Evolutionary conservation across 225 moss, liverwort and hornwort genomes (phyloP).

Genomic region (Antitrichia curtipendula): DNA sequence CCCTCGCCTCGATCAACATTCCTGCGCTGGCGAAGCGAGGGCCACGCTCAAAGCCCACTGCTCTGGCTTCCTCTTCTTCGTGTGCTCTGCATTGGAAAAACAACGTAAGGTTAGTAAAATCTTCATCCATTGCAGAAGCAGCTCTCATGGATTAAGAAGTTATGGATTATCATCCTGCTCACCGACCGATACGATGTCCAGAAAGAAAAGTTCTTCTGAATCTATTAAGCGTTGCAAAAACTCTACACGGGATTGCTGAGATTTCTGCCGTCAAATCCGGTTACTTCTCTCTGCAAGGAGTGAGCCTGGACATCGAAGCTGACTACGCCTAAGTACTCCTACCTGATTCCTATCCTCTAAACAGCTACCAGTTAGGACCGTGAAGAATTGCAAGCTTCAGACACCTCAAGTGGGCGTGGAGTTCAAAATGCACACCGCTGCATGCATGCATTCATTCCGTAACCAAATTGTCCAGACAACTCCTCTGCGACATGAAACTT

Average conservation of each 20-base stretch:
- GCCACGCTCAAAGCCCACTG: neutral
- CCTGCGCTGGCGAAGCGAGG: constrained; percentile 4
- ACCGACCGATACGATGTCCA: neutral
- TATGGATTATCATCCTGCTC: neutral
- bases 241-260: neutral
- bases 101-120: too few species aligned
- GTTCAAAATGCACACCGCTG: neutral
- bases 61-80: neutral
- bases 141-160: neutral
- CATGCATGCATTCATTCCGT: neutral
- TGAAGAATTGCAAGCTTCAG: neutral
- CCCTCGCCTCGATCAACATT: constrained; percentile 54
- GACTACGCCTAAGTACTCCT: neutral
- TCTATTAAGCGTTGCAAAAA: neutral
- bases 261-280: neutral
- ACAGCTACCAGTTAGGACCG: neutral
- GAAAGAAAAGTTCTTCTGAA: neutral
- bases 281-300: neutral
- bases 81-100: neutral
- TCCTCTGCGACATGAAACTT: neutral
- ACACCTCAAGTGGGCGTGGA: neutral
- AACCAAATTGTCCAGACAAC: neutral
- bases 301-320: neutral
- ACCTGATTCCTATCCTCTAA: neutral
- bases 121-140: neutral